These are phyloP conservation scores for Pseudonitzschia delicatissima DNA, from an alignment of 108 stramenopile genomes.

Conservation along the genomic window DNA sequence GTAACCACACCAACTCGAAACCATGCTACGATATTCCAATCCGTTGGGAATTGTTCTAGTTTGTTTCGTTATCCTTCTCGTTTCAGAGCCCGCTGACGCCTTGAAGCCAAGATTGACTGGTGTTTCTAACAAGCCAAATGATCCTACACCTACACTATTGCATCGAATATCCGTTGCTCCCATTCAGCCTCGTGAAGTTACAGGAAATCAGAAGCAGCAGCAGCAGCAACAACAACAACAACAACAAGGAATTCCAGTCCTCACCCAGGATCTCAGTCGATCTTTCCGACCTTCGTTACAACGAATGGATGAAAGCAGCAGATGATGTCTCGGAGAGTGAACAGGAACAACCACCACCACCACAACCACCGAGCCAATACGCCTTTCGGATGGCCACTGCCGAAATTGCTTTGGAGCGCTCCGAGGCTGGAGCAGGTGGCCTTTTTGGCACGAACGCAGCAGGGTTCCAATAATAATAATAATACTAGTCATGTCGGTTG, in stretches of 20 bases:
- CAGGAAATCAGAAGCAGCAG: too few species aligned
- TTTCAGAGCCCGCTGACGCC: too few species aligned
- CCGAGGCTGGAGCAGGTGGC: constrained; percentile 31
- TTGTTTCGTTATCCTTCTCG: too few species aligned
- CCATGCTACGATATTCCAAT: too few species aligned
- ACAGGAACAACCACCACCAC: background rate
- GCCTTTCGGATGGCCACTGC: constrained; percentile 55
- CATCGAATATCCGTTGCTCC: too few species aligned
- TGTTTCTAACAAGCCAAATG: too few species aligned
- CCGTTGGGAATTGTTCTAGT: too few species aligned
- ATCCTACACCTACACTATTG: too few species aligned
- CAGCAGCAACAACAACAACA: background rate
- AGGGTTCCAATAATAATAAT: background rate
- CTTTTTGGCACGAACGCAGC: constrained; percentile 31
- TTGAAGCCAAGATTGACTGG: too few species aligned
- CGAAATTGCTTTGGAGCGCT: constrained; percentile 43
- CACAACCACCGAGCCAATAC: constrained; percentile 10
- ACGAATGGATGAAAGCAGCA: constrained; percentile 39
- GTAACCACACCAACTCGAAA: too few species aligned
- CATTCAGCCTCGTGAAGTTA: too few species aligned
- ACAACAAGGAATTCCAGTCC: background rate
- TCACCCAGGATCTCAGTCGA: constrained; percentile 32
- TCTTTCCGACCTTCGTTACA: constrained; percentile 54
- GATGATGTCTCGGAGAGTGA: background rate
- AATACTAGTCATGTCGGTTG: background rate